A percentile compares a stretch with the other conserved stretches of the same genome.
Conservation (phyloP, 176 grass and related monocot species). For the Thinopyrum elongatum region DNA sequence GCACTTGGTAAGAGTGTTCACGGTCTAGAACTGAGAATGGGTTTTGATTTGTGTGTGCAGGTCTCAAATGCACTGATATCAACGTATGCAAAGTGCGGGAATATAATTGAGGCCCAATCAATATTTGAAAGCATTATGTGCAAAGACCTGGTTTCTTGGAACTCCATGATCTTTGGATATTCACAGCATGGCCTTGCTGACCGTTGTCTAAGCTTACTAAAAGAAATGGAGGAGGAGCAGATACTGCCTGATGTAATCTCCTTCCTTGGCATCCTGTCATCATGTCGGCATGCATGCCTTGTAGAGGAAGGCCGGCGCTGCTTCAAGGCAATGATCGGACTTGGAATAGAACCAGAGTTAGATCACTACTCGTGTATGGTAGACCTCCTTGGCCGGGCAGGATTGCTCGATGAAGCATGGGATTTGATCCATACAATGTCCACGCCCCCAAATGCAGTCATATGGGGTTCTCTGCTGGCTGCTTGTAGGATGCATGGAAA, state of each 20-base stretch:
- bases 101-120: slow-evolving; percentile 28
- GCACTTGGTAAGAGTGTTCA: slow-evolving; percentile 60
- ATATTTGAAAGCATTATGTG: slow-evolving; percentile 29
- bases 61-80: slow-evolving; percentile 55
- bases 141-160: slow-evolving; percentile 50
- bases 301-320: slow-evolving; percentile 16
- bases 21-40: slow-evolving; percentile 51
- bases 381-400: slow-evolving; percentile 59
- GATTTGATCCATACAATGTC: slow-evolving; percentile 47
- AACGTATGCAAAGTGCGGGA: slow-evolving; percentile 54
- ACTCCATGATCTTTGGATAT: slow-evolving; percentile 58
- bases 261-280: slow-evolving; percentile 45
- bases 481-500: slow-evolving; percentile 46
- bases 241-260: slow-evolving; percentile 41
- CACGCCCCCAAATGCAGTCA: slow-evolving; percentile 31
- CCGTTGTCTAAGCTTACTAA: slow-evolving; percentile 33
- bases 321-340: slow-evolving; percentile 33
- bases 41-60: slow-evolving; percentile 45
- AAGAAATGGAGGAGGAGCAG: slow-evolving; percentile 37
- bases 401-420: slow-evolving; percentile 48
- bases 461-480: slow-evolving; percentile 63
- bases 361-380: slow-evolving; percentile 74
- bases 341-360: slow-evolving; percentile 45
- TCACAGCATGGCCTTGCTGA: slow-evolving; percentile 52
- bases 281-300: slow-evolving; percentile 43